Evolutionary conservation across 2,329 filamentous ascomycete genomes (phyloP).

Genomic region (Fusarium anthophilum): DNA sequence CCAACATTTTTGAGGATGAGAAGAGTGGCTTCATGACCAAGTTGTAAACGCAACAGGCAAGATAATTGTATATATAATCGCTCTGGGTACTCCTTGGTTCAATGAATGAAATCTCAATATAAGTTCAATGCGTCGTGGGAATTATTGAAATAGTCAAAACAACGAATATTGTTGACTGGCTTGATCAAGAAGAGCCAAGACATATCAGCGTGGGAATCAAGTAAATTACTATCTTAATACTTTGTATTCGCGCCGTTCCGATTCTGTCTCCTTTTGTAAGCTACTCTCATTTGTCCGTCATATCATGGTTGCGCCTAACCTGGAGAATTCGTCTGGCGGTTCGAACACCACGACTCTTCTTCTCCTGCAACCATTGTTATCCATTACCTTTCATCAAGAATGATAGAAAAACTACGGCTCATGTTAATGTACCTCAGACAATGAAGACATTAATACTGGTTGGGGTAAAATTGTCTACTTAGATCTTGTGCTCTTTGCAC

Average conservation of each 20-base stretch:
- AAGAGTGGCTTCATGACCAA: slow-evolving; percentile 26
- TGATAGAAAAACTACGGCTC: neutral
- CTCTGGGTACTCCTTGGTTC: neutral
- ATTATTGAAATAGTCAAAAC: neutral
- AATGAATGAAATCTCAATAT: neutral
- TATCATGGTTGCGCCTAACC: neutral
- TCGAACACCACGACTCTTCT: neutral
- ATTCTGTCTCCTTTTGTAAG: neutral
- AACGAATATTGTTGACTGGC: neutral
- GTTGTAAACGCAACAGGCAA: neutral
- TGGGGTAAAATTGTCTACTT: slow-evolving; percentile 8
- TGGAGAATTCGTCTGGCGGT: neutral
- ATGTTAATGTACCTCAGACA: neutral
- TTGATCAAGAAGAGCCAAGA: neutral
- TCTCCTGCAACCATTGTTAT: too few relatives aligned
- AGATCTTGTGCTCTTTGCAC: neutral
- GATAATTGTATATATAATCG: neutral
- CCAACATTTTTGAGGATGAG: slow-evolving; percentile 46
- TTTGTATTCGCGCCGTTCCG: neutral
- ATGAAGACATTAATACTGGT: slow-evolving; percentile 33
- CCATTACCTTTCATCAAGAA: neutral
- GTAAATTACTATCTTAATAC: neutral
- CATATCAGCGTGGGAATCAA: neutral
- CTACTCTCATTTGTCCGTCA: neutral
- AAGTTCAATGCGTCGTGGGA: neutral